These are phyloP conservation scores for Trichoderma sp. DNA, from an alignment of 2,329 filamentous ascomycete species.

Conservation along the genomic window DNA sequence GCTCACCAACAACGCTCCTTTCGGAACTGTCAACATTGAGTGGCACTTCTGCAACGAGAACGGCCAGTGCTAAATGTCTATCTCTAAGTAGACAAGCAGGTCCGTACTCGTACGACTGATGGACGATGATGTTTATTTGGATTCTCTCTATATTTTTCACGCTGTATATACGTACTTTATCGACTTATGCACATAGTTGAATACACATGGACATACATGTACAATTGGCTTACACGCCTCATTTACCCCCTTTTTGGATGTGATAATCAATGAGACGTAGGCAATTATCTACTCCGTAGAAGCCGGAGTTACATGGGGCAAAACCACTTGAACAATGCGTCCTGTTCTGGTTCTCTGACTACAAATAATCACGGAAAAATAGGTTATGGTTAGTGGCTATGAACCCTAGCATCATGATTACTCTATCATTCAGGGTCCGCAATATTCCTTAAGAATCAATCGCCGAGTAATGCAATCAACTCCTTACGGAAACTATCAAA, in stretches of 20 bases:
- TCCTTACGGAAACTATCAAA: neutral
- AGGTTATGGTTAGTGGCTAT: neutral
- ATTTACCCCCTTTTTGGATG: neutral
- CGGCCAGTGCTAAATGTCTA: conserved; percentile 21
- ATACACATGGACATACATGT: neutral
- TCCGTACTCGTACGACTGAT: neutral
- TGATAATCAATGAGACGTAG: neutral
- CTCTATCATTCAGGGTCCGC: neutral
- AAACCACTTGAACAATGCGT: neutral
- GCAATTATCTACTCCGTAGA: neutral
- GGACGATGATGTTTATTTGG: neutral
- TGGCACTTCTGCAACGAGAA: conserved; percentile 22
- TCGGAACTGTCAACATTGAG: conserved; percentile 21
- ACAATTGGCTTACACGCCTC: neutral
- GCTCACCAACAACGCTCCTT: conserved; percentile 10
- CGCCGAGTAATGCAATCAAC: neutral
- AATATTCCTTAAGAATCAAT: neutral
- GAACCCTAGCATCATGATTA: neutral
- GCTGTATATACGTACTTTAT: neutral
- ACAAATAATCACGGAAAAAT: neutral
- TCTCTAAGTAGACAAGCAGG: neutral
- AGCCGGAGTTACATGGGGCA: neutral
- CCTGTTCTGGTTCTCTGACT: neutral
- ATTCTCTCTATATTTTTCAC: conserved; percentile 6
- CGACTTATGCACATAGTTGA: conserved; percentile 3